phyloP scores from a whole-genome alignment of 208 protist species.

The Naegleria fowleri region DNA sequence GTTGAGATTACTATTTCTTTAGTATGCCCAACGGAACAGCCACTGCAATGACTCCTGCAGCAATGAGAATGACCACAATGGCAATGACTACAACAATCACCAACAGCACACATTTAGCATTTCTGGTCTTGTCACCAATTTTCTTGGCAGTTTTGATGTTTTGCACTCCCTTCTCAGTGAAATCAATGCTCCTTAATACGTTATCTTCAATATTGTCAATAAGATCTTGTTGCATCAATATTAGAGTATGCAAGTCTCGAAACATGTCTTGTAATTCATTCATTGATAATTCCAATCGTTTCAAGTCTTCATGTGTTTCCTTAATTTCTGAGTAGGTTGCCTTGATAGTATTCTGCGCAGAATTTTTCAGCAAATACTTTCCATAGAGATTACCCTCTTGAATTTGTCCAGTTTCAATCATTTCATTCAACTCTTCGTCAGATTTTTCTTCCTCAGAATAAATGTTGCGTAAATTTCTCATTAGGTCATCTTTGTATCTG shows the following conservation, averaged over 20 bases:
- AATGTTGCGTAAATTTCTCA: neutral
- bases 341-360: neutral
- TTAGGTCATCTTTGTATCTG: neutral
- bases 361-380: neutral
- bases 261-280: conserved; percentile 28
- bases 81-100: neutral
- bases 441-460: neutral
- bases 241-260: neutral
- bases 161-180: conserved; percentile 15
- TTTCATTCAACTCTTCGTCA: neutral
- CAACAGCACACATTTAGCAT: neutral
- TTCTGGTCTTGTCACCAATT: neutral
- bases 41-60: neutral
- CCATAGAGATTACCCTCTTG: neutral
- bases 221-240: conserved; percentile 15
- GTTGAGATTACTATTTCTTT: neutral
- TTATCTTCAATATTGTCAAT: conserved; percentile 32
- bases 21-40: neutral
- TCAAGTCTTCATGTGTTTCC: conserved; percentile 21
- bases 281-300: conserved; percentile 15
- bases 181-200: conserved; percentile 20
- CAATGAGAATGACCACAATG: neutral
- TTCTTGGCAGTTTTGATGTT: conserved; percentile 28
- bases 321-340: neutral
- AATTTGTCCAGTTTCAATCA: neutral